phyloP scores from a whole-genome alignment of 2,329 filamentous ascomycete species.

The Fonsecaea pedrosoi region DNA sequence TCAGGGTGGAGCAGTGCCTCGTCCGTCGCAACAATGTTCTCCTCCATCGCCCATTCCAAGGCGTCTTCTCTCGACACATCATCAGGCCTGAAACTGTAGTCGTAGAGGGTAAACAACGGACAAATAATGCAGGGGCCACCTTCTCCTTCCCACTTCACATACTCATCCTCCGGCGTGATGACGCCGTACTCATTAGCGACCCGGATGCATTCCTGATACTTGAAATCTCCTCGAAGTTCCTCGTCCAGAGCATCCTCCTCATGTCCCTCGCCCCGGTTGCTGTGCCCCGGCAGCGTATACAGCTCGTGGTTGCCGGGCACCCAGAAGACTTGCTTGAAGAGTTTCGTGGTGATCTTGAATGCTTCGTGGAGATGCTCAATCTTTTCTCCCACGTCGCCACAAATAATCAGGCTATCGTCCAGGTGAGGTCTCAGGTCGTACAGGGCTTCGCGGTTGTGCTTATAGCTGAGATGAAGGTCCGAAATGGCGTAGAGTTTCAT shows the following conservation, averaged over 20 bases:
- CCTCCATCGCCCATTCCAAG: conserved; percentile 39
- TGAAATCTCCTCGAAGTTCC: conserved; percentile 57
- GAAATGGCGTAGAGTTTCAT: conserved; percentile 41
- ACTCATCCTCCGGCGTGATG: conserved; percentile 64
- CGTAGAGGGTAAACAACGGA: conserved; percentile 66
- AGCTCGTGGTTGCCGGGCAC: conserved; percentile 66
- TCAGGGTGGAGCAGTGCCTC: conserved; percentile 39
- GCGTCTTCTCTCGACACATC: conserved; percentile 58
- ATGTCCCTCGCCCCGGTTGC: conserved; percentile 14
- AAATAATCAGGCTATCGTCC: conserved; percentile 40
- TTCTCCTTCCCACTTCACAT: conserved; percentile 60
- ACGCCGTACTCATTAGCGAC: conserved; percentile 60
- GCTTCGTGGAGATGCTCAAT: conserved; percentile 38
- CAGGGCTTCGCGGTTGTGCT: conserved; percentile 40
- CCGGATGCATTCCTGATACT: conserved; percentile 63
- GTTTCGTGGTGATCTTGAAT: conserved; percentile 37
- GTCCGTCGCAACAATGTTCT: conserved; percentile 39
- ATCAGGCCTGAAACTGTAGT: conserved; percentile 63
- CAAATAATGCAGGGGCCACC: conserved; percentile 59
- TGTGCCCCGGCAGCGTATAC: conserved; percentile 55
- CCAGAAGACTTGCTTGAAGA: conserved; percentile 50
- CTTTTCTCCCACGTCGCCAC: conserved; percentile 40
- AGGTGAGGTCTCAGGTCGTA: conserved; percentile 33
- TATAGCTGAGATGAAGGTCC: conserved; percentile 40
- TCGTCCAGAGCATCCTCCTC: conserved; percentile 33